A percentile compares a stretch with the other conserved stretches of the same genome.
Conservation (phyloP, 495 filamentous ascomycete species). For the Hypoxylon lienhwacheense region DNA sequence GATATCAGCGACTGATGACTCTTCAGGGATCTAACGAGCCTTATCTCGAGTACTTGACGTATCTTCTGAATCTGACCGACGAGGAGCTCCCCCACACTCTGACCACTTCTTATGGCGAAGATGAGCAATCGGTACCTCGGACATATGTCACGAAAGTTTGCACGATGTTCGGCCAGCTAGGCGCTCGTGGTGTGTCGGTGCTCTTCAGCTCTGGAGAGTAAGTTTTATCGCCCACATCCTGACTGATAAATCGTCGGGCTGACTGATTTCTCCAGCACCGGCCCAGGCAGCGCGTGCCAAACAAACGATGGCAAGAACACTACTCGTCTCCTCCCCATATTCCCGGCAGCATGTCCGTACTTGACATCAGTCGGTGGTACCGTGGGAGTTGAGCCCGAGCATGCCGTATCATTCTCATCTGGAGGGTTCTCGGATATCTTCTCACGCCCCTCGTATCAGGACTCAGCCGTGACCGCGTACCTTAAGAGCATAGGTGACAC, state of each 20-base stretch:
- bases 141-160: constrained; percentile 69
- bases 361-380: constrained; percentile 75
- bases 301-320: constrained; percentile 70
- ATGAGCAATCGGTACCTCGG: constrained; percentile 72
- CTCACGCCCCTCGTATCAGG: constrained; percentile 59
- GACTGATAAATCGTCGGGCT: neutral
- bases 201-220: constrained; percentile 72
- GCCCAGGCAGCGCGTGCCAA: constrained; percentile 65
- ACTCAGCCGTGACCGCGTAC: constrained; percentile 55
- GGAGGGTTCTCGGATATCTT: constrained; percentile 71
- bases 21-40: constrained; percentile 63
- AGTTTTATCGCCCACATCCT: constrained; percentile 1
- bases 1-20: constrained; percentile 27
- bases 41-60: constrained; percentile 70
- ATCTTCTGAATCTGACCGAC: constrained; percentile 48
- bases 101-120: constrained; percentile 78
- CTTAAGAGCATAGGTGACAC: constrained; percentile 41
- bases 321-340: constrained; percentile 62
- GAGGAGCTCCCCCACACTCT: constrained; percentile 69
- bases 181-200: constrained; percentile 74
- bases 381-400: constrained; percentile 58
- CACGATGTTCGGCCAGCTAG: constrained; percentile 64
- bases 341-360: constrained; percentile 71
- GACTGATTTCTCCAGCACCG: constrained; percentile 40
- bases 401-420: constrained; percentile 57